Conservation (phyloP, 2,329 filamentous ascomycete genomes). For the Geosmithia putterillii region DNA sequence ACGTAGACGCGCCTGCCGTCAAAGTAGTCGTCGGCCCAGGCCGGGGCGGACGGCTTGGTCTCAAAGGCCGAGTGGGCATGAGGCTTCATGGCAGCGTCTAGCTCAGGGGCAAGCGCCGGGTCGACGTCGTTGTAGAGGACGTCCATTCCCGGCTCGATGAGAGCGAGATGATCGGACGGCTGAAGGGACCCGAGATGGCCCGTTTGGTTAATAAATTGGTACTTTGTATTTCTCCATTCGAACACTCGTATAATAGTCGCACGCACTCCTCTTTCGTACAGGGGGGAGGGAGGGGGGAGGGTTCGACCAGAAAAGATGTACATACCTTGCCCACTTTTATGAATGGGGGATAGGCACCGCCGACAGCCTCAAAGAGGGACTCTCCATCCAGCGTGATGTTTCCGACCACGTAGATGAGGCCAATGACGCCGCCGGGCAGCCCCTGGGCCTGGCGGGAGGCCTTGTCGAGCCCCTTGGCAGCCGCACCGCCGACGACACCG, state of each 20-base stretch:
- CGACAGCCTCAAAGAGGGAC: not conserved
- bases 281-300: not conserved
- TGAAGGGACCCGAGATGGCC: too few relatives aligned
- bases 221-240: too few relatives aligned
- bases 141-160: slow-evolving; percentile 1
- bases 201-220: too few relatives aligned
- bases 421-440: slow-evolving; percentile 24
- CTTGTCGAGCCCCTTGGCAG: slow-evolving; percentile 26
- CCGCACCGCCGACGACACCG: slow-evolving; percentile 30
- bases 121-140: not conserved
- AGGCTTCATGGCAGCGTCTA: not conserved
- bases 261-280: too few relatives aligned
- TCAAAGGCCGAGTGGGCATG: not conserved
- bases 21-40: not conserved
- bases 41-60: not conserved
- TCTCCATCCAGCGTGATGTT: not conserved
- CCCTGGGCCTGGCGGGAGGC: slow-evolving; percentile 2
- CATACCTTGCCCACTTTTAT: not conserved
- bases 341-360: slow-evolving; percentile 1
- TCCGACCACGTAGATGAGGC: slow-evolving; percentile 29
- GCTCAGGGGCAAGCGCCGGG: not conserved
- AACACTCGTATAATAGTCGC: too few relatives aligned
- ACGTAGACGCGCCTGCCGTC: not conserved
- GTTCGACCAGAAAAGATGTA: not conserved
- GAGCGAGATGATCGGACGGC: not conserved